Percentiles rank a stretch among this genome's conserved stretches.
Evolutionary conservation across 164 flowering plant species (phyloP).

Genomic region (Tinospora cordifolia): DNA sequence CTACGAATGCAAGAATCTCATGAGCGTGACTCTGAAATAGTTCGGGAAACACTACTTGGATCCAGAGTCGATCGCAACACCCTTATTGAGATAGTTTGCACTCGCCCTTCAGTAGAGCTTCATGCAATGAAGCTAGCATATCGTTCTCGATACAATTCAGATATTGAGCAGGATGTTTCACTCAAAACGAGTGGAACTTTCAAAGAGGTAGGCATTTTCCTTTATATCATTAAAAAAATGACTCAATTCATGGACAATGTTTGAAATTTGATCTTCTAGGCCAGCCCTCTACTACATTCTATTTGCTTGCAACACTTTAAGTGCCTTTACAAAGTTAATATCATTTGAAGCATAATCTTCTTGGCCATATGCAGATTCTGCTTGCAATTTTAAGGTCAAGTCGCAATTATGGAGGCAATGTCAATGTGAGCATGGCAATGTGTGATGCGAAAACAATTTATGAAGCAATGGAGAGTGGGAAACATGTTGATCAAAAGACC

Average conservation of each 20-base stretch:
- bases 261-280: too few species aligned
- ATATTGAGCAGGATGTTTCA: conserved; percentile 30
- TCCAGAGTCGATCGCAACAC: conserved; percentile 14
- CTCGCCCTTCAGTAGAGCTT: conserved; percentile 29
- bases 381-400: conserved; percentile 23
- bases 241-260: too few species aligned
- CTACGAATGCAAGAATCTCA: conserved; percentile 27
- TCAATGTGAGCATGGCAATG: conserved; percentile 36
- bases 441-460: conserved; percentile 39
- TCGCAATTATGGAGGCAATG: conserved; percentile 15
- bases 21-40: conserved; percentile 28
- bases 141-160: conserved; percentile 19
- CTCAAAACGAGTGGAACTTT: conserved; percentile 19
- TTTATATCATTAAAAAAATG: too few species aligned
- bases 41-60: conserved; percentile 20
- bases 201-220: conserved; percentile 22
- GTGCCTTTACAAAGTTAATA: not conserved
- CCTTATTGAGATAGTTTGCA: conserved; percentile 25
- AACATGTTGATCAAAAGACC: conserved; percentile 24
- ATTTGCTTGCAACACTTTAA: not conserved
- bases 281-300: too few species aligned
- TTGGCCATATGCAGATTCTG: conserved; percentile 17
- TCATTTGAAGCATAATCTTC: not conserved
- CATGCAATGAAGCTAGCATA: conserved; percentile 26
- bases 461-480: conserved; percentile 41